Evolutionary conservation across 352 stramenopile species (phyloP), one percentile per base, ranked within the genome.

Genomic region (Globisporangium abappressorium): DNA sequence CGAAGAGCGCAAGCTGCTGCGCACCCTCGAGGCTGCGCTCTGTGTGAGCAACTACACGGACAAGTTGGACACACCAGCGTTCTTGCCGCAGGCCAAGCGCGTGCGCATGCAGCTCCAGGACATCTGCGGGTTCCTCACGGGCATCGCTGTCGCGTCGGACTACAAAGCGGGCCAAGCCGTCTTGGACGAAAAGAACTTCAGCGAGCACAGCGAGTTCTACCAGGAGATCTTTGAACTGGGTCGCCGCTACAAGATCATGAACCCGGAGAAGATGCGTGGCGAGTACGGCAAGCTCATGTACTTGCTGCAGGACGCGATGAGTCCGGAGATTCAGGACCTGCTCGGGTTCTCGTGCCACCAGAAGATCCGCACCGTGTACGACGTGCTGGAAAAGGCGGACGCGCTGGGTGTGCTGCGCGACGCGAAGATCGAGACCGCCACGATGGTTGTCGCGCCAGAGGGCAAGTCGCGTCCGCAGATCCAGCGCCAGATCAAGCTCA

Each of bases 201-300:
- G 72, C 20, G 84, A 97, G 43, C 88, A 97, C 69, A 81, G 89
- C 57, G 75, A 79, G 22, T 96, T 98, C 33, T 98, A 97, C 64
- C 91, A 94, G 55, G 85, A 93, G 59, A 81, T 94, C 47, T 98
- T 99, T 69, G 97, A 99, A 76, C 79, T 99, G 20, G 94, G 90
- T 11, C 80, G 97, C 49, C 85, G 97, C 41, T 98, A 99, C 81
- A 99, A 99, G 81, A 98, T 99, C 69, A 98, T 98, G 94, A 99
- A 99, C 81, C 97, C 97, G 6, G 96, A 99, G 80, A 98, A 98
- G 75, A 98, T 99, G 95, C 87, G 96, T 26, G 92, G 91, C 51
- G 94, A 98, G 69, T 99, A 99, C 74, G 96, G 96, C 66, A 98
- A 98, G 82, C 87, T 99, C 63, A 95, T 98, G 76, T 98, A 97